Base-by-base conservation (phyloP, 176 grass and related monocot genomes). In the Eragrostis curvula region DNA sequence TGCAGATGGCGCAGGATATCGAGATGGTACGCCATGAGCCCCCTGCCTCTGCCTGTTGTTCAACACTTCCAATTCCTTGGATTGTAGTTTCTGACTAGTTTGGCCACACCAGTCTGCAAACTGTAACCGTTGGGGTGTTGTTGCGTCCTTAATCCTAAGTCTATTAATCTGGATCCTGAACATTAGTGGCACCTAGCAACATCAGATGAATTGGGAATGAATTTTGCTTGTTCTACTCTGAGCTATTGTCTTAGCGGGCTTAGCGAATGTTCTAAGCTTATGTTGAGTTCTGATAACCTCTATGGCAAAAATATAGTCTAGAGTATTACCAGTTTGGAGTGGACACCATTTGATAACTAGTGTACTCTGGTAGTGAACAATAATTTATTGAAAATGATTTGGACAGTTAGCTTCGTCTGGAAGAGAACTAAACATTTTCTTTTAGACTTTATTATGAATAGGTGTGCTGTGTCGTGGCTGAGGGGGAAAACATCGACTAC, bases 1-100 rank as follows among this genome's bases (percentile, higher is more conserved):
- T 94, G 67, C 73, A 85, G n/a, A 98, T 98, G 95, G 95, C 95
- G 8, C 95, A 94, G 84, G 92, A 96, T 51, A 91, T 96, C 47
- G 90, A 96, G 85, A 87, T 78, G 88, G 93, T 96, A 79, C 65
- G 27, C 32, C 11, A 27, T 50, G 21, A n/a, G n/a, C 5, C 4
- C 58, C 70, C 63, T 36, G 32, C 32, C 32, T 36, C 23, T 67
- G n/a, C 27, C 64, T 36, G 65, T 39, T 78, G 45, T 7, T 24
- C 45, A 36, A 36, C 58, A 28, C 58, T 61, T 61, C 58, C 24
- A 45, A 7, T 45, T 9, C 5, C 6, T 61, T 61, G 58, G 3
- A 61, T 28, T 28, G 28, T 61, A 24, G 24, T 5, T 36, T 28
- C 12, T 70, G 17, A 7, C 40, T 17, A 15, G 12, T 58, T 82